Conservation (phyloP, 345 rosid species). For the Odontarrhena argentea region DNA sequence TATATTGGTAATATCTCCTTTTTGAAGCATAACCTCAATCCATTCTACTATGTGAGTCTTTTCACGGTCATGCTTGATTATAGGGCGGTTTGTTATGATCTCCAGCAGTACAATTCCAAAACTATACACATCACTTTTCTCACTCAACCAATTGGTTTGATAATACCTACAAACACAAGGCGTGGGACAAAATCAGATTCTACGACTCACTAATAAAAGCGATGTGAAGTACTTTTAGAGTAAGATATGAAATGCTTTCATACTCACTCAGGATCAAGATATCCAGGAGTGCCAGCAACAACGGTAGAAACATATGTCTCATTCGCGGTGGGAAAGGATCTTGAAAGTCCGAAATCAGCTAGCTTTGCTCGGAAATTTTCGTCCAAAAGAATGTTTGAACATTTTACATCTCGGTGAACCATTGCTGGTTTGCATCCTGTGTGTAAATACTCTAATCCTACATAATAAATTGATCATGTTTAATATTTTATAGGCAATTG, state of each 20-base stretch:
- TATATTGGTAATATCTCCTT: conserved; percentile 14
- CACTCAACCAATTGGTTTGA: conserved; percentile 28
- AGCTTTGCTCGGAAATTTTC: conserved; percentile 44
- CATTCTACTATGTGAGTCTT: conserved; percentile 26
- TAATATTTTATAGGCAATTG: too few species aligned
- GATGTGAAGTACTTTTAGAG: background rate
- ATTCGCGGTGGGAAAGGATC: conserved; percentile 25
- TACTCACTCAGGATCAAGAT: conserved; percentile 50
- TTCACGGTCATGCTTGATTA: conserved; percentile 4
- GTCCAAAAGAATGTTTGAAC: conserved; percentile 42
- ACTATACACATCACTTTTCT: conserved; percentile 49
- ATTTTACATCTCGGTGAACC: conserved; percentile 47
- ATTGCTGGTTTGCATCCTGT: conserved; percentile 47
- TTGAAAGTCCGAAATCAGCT: conserved; percentile 48
- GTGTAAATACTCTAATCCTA: conserved; percentile 48
- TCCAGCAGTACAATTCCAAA: conserved; percentile 45
- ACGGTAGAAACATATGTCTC: conserved; percentile 24
- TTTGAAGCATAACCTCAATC: conserved; percentile 1
- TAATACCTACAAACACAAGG: conserved; percentile 35
- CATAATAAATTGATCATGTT: conserved; percentile 17
- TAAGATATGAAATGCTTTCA: background rate
- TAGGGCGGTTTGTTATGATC: conserved; percentile 39
- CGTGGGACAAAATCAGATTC: background rate
- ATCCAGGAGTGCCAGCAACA: conserved; percentile 35
- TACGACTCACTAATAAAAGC: background rate